Percentiles rank a stretch among this genome's conserved stretches.
Evolutionary conservation across 805 yeast species (phyloP).

Genomic region (Yarrowia deformans): DNA sequence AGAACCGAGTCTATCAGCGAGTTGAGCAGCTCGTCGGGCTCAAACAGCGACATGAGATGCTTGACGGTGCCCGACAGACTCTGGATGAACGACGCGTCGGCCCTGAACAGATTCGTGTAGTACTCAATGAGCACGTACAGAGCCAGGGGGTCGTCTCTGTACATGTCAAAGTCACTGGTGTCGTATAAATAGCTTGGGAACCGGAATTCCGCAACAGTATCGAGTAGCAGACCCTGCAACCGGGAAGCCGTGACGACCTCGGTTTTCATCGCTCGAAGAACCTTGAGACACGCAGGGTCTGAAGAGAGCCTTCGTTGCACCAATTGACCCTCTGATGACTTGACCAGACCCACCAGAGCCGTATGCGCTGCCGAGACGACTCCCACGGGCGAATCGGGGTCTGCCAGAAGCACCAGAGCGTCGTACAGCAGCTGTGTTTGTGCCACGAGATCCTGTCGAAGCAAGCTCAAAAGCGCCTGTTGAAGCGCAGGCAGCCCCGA

Average conservation of each 20-base stretch:
- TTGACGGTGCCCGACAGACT: background rate
- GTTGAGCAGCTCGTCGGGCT: conserved; percentile 16
- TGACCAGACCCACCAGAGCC: conserved; percentile 11
- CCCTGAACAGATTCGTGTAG: conserved; percentile 28
- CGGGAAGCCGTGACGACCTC: conserved; percentile 27
- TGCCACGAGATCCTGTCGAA: conserved; percentile 11
- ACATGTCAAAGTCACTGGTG: conserved; percentile 11
- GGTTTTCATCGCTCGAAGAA: conserved; percentile 20
- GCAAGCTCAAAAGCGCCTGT: conserved; percentile 6
- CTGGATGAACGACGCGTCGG: conserved; percentile 14
- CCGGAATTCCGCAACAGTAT: background rate
- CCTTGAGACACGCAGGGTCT: conserved; percentile 1
- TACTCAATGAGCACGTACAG: conserved; percentile 27
- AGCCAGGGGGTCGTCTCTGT: conserved; percentile 26
- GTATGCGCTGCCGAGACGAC: conserved; percentile 24
- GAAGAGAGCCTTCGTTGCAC: conserved; percentile 22
- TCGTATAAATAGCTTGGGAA: conserved; percentile 25
- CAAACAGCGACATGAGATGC: conserved; percentile 9
- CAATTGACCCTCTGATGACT: background rate
- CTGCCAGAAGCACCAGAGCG: conserved; percentile 6
- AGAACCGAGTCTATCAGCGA: conserved; percentile 21
- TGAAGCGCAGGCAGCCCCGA: conserved; percentile 10
- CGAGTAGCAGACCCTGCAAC: conserved; percentile 6
- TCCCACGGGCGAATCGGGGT: conserved; percentile 24
- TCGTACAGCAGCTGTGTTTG: conserved; percentile 23